Conservation (phyloP, 2,329 filamentous ascomycete genomes). For the Trichoderma sp. region DNA sequence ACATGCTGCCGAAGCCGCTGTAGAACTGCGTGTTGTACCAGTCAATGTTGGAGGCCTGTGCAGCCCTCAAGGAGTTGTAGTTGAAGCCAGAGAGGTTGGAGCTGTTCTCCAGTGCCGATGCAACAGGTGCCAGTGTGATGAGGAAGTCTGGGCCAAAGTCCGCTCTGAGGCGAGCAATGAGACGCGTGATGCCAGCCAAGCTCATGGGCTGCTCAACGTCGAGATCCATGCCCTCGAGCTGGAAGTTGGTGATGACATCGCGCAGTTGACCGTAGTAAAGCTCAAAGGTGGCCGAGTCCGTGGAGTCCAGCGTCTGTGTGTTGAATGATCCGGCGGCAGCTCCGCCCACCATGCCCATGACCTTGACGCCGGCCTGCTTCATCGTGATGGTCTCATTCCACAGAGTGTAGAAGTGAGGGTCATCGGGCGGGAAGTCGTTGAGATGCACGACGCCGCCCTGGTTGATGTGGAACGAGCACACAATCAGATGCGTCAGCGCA, state of each 20-base stretch:
- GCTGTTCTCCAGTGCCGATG: conserved; percentile 62
- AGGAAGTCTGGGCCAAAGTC: conserved; percentile 71
- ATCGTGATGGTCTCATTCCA: conserved; percentile 76
- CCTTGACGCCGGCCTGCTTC: conserved; percentile 71
- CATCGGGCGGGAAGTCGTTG: conserved; percentile 71
- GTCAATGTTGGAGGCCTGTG: conserved; percentile 61
- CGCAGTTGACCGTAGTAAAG: conserved; percentile 70
- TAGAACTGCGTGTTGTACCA: conserved; percentile 94
- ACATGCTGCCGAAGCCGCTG: conserved; percentile 72
- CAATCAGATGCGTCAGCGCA: conserved; percentile 73
- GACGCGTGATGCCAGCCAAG: conserved; percentile 62
- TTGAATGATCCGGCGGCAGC: conserved; percentile 71
- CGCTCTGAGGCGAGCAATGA: conserved; percentile 63
- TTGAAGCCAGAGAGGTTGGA: conserved; percentile 76
- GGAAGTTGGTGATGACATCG: conserved; percentile 61
- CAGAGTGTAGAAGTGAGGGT: conserved; percentile 66
- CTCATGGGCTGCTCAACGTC: conserved; percentile 77
- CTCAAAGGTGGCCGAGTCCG: conserved; percentile 63
- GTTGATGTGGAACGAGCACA: conserved; percentile 82
- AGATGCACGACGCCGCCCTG: conserved; percentile 65
- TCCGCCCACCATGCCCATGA: conserved; percentile 83
- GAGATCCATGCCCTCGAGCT: conserved; percentile 69
- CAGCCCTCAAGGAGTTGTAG: conserved; percentile 69
- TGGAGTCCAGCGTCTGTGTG: conserved; percentile 48
- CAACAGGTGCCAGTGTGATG: conserved; percentile 78